Percentiles rank a stretch among this genome's conserved stretches.
phyloP scores from a whole-genome alignment of 768 basidiomycete species.

The Mycena maculata region DNA sequence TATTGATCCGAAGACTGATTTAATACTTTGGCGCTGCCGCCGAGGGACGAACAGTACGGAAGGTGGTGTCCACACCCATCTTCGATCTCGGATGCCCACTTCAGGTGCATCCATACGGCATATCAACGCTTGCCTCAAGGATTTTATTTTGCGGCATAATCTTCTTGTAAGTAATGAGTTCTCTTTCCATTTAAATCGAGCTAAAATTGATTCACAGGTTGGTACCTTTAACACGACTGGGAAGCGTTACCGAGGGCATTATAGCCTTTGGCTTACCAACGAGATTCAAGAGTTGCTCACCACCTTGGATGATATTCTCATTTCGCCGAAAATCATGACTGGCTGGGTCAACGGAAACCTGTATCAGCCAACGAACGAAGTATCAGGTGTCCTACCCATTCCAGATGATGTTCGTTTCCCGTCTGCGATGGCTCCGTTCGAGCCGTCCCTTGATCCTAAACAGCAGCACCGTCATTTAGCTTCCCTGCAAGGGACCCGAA shows the following conservation, averaged over 20 bases:
- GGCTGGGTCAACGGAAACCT: constrained; percentile 31
- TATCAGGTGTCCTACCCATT: constrained; percentile 22
- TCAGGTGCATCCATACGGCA: not conserved
- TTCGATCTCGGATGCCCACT: not conserved
- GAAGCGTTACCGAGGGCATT: not conserved
- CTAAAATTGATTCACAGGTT: not conserved
- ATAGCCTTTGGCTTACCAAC: constrained; percentile 4
- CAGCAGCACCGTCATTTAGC: constrained; percentile 20
- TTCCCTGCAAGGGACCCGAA: constrained; percentile 8
- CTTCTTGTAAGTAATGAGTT: not conserved
- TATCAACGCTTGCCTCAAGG: not conserved
- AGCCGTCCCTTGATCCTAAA: not conserved
- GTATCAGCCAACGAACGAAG: constrained; percentile 20
- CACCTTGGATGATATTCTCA: not conserved
- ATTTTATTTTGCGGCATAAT: not conserved
- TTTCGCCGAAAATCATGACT: not conserved
- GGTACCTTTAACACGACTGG: not conserved
- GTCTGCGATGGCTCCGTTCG: constrained; percentile 15
- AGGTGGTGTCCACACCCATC: not conserved
- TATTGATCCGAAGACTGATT: not conserved
- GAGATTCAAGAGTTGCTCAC: constrained; percentile 4
- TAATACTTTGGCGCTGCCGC: not conserved
- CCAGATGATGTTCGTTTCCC: constrained; percentile 13
- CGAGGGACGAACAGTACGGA: not conserved
- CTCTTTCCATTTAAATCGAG: not conserved